Percentiles rank a stretch among this genome's conserved stretches.
Evolutionary conservation across 2,329 filamentous ascomycete genomes (phyloP).

Genomic region (Scleromitrula shiraiana): DNA sequence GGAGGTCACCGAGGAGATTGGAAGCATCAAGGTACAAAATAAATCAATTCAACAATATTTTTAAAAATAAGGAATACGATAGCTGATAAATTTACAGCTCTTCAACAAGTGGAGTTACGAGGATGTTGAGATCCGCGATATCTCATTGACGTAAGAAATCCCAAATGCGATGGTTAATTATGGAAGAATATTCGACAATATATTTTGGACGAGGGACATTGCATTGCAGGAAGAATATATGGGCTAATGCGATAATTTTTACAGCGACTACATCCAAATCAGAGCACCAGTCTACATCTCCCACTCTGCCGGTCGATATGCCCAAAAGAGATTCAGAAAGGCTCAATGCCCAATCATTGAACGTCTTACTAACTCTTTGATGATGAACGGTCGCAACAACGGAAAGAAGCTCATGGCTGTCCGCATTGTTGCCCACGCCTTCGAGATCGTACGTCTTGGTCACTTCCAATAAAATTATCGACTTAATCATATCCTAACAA

Average conservation of each 20-base stretch:
- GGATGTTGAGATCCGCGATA: slow-evolving; percentile 99
- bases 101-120: slow-evolving; percentile 99
- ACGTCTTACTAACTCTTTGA: slow-evolving; percentile 99
- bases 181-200: background rate
- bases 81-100: slow-evolving; percentile 35
- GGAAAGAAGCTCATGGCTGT: slow-evolving; percentile 99
- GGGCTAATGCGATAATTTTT: slow-evolving; percentile 19
- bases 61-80: slow-evolving; percentile 8
- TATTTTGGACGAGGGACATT: slow-evolving; percentile 24
- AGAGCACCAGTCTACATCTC: slow-evolving; percentile 97
- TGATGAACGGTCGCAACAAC: slow-evolving; percentile 99
- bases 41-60: slow-evolving; percentile 1
- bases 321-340: slow-evolving; percentile 99
- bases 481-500: slow-evolving; percentile 8
- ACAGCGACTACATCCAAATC: slow-evolving; percentile 99
- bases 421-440: slow-evolving; percentile 96
- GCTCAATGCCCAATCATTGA: slow-evolving; percentile 99
- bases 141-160: slow-evolving; percentile 91
- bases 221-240: slow-evolving; percentile 12
- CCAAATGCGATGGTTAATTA: slow-evolving; percentile 18
- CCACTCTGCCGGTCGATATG: slow-evolving; percentile 97
- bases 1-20: slow-evolving; percentile 83
- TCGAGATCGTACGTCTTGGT: slow-evolving; percentile 90
- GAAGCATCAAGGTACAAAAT: slow-evolving; percentile 70
- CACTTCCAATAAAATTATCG: slow-evolving; percentile 7